Evolutionary conservation across 768 basidiomycete genomes (phyloP).

Genomic region (Leccinum variicolor): DNA sequence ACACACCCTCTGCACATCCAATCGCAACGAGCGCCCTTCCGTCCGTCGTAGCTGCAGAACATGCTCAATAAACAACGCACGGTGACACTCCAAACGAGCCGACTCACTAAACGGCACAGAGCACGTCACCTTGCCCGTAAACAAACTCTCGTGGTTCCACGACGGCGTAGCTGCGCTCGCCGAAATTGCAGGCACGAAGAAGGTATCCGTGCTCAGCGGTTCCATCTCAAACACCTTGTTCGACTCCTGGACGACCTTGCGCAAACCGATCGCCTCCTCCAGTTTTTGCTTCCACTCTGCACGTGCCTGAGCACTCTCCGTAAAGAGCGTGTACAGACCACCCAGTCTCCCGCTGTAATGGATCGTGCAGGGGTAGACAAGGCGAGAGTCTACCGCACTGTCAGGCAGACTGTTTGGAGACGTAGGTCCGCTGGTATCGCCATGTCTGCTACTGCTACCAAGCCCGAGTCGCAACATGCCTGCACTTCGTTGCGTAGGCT

Average conservation of each 20-base stretch:
- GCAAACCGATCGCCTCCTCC: slow-evolving; percentile 81
- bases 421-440: slow-evolving; percentile 23
- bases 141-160: slow-evolving; percentile 67
- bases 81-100: neutral
- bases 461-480: slow-evolving; percentile 66
- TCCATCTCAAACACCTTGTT: slow-evolving; percentile 95
- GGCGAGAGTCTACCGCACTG: slow-evolving; percentile 58
- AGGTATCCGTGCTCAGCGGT: slow-evolving; percentile 85
- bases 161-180: slow-evolving; percentile 45
- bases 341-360: slow-evolving; percentile 87
- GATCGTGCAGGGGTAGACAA: slow-evolving; percentile 84
- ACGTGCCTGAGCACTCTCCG: slow-evolving; percentile 73
- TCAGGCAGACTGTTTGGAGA: slow-evolving; percentile 33
- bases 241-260: slow-evolving; percentile 86
- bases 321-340: slow-evolving; percentile 83
- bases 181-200: slow-evolving; percentile 68
- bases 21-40: slow-evolving; percentile 85
- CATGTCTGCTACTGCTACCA: slow-evolving; percentile 32
- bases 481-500: slow-evolving; percentile 68
- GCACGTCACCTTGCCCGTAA: slow-evolving; percentile 86
- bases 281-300: slow-evolving; percentile 88
- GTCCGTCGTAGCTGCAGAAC: slow-evolving; percentile 67
- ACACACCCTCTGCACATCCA: slow-evolving; percentile 93
- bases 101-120: slow-evolving; percentile 87
- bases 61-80: slow-evolving; percentile 8